Conservation (phyloP, 169 alveolate genomes). For the Plasmodium cynomolgi region DNA sequence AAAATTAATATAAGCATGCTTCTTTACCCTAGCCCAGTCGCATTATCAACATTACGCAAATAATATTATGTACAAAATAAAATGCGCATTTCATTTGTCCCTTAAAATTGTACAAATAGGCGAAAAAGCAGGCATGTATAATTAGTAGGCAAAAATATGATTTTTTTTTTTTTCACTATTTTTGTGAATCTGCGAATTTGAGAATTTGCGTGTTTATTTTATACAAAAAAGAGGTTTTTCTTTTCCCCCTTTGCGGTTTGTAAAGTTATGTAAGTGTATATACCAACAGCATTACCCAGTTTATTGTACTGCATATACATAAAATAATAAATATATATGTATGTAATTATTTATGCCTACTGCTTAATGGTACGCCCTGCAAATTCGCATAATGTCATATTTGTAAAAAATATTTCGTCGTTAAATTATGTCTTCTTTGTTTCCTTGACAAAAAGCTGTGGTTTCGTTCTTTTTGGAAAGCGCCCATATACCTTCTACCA, state of each 20-base stretch:
- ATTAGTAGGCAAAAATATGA: not conserved
- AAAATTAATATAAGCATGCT: not conserved
- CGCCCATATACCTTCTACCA: not conserved
- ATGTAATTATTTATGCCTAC: not conserved
- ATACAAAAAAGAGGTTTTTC: not conserved
- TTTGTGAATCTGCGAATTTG: not conserved
- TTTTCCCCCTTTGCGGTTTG: not conserved
- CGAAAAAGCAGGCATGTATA: not conserved
- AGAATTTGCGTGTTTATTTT: not conserved
- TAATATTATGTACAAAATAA: not conserved
- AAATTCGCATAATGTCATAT: not conserved
- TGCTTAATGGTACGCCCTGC: not conserved
- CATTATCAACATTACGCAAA: not conserved
- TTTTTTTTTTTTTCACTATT: not conserved
- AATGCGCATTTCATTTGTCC: not conserved
- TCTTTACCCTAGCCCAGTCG: not conserved
- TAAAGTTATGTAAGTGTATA: not conserved
- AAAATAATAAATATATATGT: not conserved
- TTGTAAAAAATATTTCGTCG: not conserved
- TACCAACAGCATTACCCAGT: not conserved
- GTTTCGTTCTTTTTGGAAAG: not conserved
- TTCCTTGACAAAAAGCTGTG: not conserved
- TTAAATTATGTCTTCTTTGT: not conserved
- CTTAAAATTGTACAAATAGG: not conserved
- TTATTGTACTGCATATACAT: not conserved